phyloP scores from a whole-genome alignment of 192 early-diverging fungal genomes.

The Coemansia javaensis region DNA sequence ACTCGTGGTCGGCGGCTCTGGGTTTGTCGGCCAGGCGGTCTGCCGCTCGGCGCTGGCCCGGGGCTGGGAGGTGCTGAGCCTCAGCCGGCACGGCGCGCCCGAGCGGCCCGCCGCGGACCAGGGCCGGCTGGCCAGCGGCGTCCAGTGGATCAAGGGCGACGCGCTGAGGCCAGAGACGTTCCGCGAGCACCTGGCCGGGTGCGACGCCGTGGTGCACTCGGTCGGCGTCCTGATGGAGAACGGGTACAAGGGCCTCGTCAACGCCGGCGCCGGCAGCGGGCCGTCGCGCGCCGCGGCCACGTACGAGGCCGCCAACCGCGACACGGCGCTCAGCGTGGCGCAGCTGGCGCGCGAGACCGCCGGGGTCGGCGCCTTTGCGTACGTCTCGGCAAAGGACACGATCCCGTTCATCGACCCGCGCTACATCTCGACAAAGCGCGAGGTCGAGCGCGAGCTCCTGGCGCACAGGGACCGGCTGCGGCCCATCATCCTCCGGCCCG shows the following conservation, averaged over 20 bases:
- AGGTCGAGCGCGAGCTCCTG: conserved; percentile 60
- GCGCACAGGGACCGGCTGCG: conserved; percentile 41
- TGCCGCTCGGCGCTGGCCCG: conserved; percentile 38
- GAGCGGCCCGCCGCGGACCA: background rate
- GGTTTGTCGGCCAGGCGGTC: conserved; percentile 57
- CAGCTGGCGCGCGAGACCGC: conserved; percentile 45
- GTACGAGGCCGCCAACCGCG: conserved; percentile 65
- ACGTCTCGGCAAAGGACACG: conserved; percentile 63
- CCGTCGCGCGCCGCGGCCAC: conserved; percentile 34
- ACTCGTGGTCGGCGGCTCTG: conserved; percentile 61
- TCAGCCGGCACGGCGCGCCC: conserved; percentile 52
- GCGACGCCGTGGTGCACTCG: conserved; percentile 65
- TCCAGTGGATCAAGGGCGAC: conserved; percentile 58
- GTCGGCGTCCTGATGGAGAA: conserved; percentile 67
- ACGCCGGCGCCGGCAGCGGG: conserved; percentile 23
- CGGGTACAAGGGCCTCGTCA: conserved; percentile 58
- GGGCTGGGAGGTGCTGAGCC: conserved; percentile 51
- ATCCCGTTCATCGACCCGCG: conserved; percentile 58
- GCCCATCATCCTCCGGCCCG: conserved; percentile 56
- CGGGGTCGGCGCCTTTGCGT: conserved; percentile 57
- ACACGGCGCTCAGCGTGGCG: conserved; percentile 62
- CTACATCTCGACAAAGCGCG: conserved; percentile 71
- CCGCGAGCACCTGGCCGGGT: conserved; percentile 49
- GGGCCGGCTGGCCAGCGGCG: background rate
- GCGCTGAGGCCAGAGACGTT: conserved; percentile 60